Base-by-base conservation (phyloP, 306 rosid species). In the Hippophae gyantsensis region DNA sequence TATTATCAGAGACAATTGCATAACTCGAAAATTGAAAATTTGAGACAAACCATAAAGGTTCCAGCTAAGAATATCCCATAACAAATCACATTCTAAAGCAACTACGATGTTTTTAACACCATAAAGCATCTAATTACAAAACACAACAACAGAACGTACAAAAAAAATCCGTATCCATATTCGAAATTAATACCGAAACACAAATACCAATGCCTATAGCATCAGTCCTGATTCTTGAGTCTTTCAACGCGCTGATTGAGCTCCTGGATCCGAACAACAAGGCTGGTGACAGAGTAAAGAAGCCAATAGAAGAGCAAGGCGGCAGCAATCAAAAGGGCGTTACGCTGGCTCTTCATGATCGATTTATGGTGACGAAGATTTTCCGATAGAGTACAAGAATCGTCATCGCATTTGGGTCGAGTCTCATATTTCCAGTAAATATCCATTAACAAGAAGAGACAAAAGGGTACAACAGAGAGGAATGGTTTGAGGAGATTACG, bases 361-460 rank as follows among this genome's bases (percentile, higher is more conserved):
- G 99, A 93, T 38, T 93, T 93, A 84, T 89, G 90, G 78, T 93
- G 99, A 38, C 99, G 95, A 48, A 93, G 85, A 56, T 63, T 56
- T 69, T 93, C 99, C 11, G 97, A 50, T 0, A 95, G 97, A 0
- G 95, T 84, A 63, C 99, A 93, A 0, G 95, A 74, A 3, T 89
- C 97, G 0, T 60, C 78, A 45, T 80, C 86, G 59, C 99, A 93
- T n/a, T 73, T 75, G 0, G 99, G 97, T 0, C 89, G 64, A 0
- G 67, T 93, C 72, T 93, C 99, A 74, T 93, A 93, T 59, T 93
- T 93, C 99, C 99, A 93, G 59, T 93, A 93, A 56, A 93, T 93
- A 27, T 93, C 99, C 94, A 93, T 80, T 0, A 93, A 77, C 12
- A 93, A 77, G 79, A 93, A 93, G 11, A 93, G 76, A 62, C 99